A percentile compares a stretch with the other conserved stretches of the same genome.
Conservation (phyloP, 768 basidiomycete species). For the Boletales sp. region DNA sequence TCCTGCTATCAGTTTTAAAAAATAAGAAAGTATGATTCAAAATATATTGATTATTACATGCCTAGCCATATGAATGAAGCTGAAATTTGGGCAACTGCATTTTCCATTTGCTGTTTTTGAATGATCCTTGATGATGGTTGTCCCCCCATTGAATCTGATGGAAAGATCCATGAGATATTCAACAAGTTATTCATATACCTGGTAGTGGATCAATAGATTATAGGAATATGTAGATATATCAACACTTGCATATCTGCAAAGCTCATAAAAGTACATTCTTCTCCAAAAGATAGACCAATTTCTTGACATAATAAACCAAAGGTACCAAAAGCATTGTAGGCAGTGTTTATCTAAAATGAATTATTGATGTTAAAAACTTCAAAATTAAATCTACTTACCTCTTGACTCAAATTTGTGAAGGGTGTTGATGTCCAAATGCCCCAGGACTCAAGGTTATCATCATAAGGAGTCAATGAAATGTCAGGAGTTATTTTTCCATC, state of each 20-base stretch:
- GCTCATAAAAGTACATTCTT: not conserved
- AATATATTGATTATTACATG: not conserved
- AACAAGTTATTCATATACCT: conserved; percentile 4
- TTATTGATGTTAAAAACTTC: not conserved
- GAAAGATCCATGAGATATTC: not conserved
- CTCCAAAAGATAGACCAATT: not conserved
- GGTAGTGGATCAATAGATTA: no score
- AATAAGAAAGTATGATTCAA: not conserved
- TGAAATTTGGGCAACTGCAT: not conserved
- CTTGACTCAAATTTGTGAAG: not conserved
- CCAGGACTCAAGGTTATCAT: not conserved
- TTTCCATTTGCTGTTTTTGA: not conserved
- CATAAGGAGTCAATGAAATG: not conserved
- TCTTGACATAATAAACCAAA: not conserved
- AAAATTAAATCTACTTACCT: not conserved
- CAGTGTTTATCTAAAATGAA: not conserved
- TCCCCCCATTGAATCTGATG: not conserved
- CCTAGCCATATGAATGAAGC: conserved; percentile 8
- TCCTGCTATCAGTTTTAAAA: not conserved
- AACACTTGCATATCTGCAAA: not conserved
- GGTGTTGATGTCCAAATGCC: not conserved
- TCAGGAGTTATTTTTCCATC: not conserved
- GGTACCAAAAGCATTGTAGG: not conserved
- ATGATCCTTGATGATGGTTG: not conserved
- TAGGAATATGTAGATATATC: not conserved